Percentiles rank a stretch among this genome's conserved stretches.
phyloP scores from a whole-genome alignment of 1,284 basidiomycete genomes.

The Ganoderma sinense region DNA sequence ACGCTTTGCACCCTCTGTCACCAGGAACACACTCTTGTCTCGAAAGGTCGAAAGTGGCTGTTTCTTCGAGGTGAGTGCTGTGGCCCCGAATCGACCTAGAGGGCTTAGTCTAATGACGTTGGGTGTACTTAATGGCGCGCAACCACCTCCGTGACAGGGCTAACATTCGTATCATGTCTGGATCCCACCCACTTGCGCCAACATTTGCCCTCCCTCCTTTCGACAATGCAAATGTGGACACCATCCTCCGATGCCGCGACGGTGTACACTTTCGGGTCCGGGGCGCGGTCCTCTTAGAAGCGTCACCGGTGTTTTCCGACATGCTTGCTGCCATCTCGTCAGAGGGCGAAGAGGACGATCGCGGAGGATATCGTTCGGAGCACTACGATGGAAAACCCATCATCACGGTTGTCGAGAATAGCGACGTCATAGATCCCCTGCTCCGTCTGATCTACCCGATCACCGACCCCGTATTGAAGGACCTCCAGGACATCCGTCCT shows the following conservation, averaged over 20 bases:
- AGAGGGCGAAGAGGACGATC: not conserved
- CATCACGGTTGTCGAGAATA: constrained; percentile 42
- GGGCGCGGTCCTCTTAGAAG: constrained; percentile 13
- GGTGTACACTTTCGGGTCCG: constrained; percentile 16
- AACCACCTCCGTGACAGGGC: too few species aligned
- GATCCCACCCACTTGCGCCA: not conserved
- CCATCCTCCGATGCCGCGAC: constrained; percentile 17
- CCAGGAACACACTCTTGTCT: not conserved
- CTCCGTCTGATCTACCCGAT: constrained; percentile 47
- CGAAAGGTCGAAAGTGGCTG: not conserved
- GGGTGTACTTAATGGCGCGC: not conserved
- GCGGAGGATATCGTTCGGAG: not conserved
- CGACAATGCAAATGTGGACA: not conserved
- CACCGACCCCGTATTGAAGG: constrained; percentile 26
- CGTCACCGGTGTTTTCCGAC: constrained; percentile 16
- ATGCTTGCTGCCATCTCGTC: not conserved
- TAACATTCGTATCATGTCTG: not conserved
- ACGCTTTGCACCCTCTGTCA: not conserved
- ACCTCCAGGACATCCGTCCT: constrained; percentile 2
- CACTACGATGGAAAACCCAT: not conserved
- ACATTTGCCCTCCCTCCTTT: not conserved
- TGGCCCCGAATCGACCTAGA: not conserved
- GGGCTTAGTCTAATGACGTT: not conserved
- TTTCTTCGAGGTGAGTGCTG: not conserved
- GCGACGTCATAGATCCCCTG: constrained; percentile 41